Evolutionary conservation across 2,329 filamentous ascomycete genomes (phyloP).

Genomic region (Fusarium tupiense): DNA sequence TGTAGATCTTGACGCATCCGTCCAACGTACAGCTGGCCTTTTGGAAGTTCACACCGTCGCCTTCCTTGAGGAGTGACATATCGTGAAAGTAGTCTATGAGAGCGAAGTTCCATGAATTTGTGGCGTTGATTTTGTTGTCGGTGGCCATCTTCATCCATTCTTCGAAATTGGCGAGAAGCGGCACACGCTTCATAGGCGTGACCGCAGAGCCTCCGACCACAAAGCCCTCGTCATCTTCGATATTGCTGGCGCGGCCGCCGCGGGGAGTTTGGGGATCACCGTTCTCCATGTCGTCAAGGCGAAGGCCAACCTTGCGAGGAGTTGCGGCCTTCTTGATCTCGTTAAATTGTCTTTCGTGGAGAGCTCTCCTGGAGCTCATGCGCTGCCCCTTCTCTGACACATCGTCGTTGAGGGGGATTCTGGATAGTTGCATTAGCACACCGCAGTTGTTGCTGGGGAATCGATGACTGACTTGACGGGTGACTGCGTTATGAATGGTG

Average conservation of each 20-base stretch:
- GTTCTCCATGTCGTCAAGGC: slow-evolving; percentile 68
- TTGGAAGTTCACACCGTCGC: slow-evolving; percentile 97
- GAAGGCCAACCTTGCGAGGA: slow-evolving; percentile 69
- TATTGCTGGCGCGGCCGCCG: slow-evolving; percentile 48
- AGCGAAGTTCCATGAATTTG: slow-evolving; percentile 99
- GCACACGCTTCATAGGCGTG: slow-evolving; percentile 95
- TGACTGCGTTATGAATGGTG: slow-evolving; percentile 67
- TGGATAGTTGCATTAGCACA: slow-evolving; percentile 49
- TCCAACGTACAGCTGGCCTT: slow-evolving; percentile 98
- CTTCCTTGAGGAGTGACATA: slow-evolving; percentile 96
- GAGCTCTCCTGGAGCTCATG: slow-evolving; percentile 85
- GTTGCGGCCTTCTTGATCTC: slow-evolving; percentile 81
- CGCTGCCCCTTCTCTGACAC: slow-evolving; percentile 89
- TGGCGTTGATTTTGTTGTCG: slow-evolving; percentile 98
- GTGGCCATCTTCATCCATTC: slow-evolving; percentile 99
- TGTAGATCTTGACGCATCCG: slow-evolving; percentile 99
- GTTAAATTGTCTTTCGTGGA: slow-evolving; percentile 91
- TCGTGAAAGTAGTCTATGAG: slow-evolving; percentile 99
- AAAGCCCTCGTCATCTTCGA: slow-evolving; percentile 66
- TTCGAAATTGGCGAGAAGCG: slow-evolving; percentile 96
- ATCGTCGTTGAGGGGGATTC: slow-evolving; percentile 97
- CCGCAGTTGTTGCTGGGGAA: slow-evolving; percentile 7
- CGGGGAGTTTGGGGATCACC: slow-evolving; percentile 66
- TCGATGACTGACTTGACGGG: slow-evolving; percentile 61
- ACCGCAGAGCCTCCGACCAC: slow-evolving; percentile 79